Evolutionary conservation across 805 yeast species (phyloP), one percentile per base, ranked within the genome.

Genomic region (Candida ipomoeae): DNA sequence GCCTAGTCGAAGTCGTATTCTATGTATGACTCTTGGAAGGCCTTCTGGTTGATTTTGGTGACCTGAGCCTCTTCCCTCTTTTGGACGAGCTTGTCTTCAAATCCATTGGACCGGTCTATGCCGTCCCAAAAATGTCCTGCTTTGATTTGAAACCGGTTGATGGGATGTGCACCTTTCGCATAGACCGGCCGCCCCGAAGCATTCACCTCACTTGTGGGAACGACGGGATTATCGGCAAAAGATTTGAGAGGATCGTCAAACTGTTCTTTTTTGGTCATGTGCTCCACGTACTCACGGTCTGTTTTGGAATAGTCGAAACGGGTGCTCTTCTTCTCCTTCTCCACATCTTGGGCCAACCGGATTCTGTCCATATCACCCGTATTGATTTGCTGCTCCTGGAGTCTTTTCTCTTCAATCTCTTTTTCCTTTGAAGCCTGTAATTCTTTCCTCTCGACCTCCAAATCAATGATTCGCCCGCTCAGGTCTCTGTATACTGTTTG

Each of bases 121-220:
- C 97, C 97, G 65, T 88, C 96, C 98, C 98, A 91, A 50, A 88
- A 73, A 56, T 74, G 72, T 0, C 97, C 97, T 0, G 97, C 96
- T 4, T 70, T 67, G 13, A 91, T 83, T 2, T 78, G 78, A 65
- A 88, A 91, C 50, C 98, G 70, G 62, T 91, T 91, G 18, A 79
- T 80, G 0, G 88, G 82, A 48, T 67, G 80, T 0, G 74, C 55
- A 0, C 84, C 84, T 29, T 68, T 60, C 18, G 48, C 63, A 57
- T 84, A 89, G 1, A 79, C 63, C 41, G 78, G 82, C 40, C 87
- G 63, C 0, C 89, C 89, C 1, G 65, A 37, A 2, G 35, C 41
- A 36, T 18, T 36, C 11, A 31, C 29, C 50, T 71, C 51, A 4
- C 29, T 32, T 3, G 40, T n/a, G 17, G 48, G 7, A 13, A 26